A percentile compares a stretch with the other conserved stretches of the same genome.
These are phyloP conservation scores for Alternaria burnsii DNA, from an alignment of 2,329 filamentous ascomycete genomes.

Conservation along the genomic window DNA sequence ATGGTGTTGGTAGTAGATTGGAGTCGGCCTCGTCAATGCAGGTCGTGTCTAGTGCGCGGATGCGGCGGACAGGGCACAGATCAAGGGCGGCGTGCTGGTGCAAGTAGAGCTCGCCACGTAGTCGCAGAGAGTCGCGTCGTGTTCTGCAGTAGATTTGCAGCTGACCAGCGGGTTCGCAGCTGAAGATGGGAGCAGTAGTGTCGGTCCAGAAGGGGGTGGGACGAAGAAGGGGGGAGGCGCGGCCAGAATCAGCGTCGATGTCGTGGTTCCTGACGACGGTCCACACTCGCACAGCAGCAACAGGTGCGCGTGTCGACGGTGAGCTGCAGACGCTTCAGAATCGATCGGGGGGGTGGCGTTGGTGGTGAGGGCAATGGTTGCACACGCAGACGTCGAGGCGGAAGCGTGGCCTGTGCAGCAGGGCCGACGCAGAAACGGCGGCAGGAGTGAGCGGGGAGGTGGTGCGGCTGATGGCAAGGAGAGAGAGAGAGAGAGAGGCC, in stretches of 20 bases:
- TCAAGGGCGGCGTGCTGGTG: conserved; percentile 15
- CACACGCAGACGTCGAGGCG: conserved; percentile 30
- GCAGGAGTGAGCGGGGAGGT: conserved; percentile 25
- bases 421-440: conserved; percentile 30
- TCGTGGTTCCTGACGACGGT: conserved; percentile 28
- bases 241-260: conserved; percentile 18
- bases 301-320: conserved; percentile 38
- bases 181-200: conserved; percentile 15
- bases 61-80: conserved; percentile 11
- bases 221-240: conserved; percentile 17
- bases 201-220: conserved; percentile 22
- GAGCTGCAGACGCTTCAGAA: conserved; percentile 37
- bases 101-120: conserved; percentile 26
- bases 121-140: conserved; percentile 28
- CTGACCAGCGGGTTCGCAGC: conserved; percentile 32
- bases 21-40: conserved; percentile 6
- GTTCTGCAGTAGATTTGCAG: conserved; percentile 26
- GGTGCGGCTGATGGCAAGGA: conserved; percentile 9
- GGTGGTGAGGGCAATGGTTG: conserved; percentile 30
- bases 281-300: conserved; percentile 27
- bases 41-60: conserved; percentile 8
- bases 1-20: conserved; percentile 59
- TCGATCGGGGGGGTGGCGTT: conserved; percentile 26
- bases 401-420: conserved; percentile 34
- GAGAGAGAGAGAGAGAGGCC: conserved; percentile 1